Conservation (phyloP, 2,329 filamentous ascomycete species). For the Botryosphaeria agaves region DNA sequence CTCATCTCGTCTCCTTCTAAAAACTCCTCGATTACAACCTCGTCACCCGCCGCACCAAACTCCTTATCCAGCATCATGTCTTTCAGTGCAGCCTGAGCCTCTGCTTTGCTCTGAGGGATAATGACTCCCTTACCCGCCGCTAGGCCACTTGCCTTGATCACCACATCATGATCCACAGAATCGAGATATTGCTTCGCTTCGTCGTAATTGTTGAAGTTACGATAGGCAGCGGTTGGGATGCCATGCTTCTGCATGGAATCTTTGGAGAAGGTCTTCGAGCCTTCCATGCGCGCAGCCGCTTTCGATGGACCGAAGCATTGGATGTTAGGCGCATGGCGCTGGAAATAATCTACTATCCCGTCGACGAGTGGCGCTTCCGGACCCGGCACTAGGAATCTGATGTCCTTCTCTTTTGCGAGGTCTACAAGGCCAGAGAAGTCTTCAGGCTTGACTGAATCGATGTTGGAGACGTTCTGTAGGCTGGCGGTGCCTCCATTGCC, state of each 20-base stretch:
- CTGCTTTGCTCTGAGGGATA: conserved; percentile 63
- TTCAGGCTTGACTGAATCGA: conserved; percentile 48
- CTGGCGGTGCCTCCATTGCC: conserved; percentile 78
- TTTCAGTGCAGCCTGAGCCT: conserved; percentile 65
- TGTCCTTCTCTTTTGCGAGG: conserved; percentile 52
- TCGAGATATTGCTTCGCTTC: conserved; percentile 47
- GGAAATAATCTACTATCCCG: conserved; percentile 74
- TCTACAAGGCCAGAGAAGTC: conserved; percentile 63
- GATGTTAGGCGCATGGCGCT: conserved; percentile 32
- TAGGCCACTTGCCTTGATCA: conserved; percentile 86
- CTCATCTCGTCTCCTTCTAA: conserved; percentile 83
- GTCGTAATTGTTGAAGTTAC: conserved; percentile 47
- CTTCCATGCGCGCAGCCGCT: conserved; percentile 77
- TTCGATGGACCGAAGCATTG: conserved; percentile 73
- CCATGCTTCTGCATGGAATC: conserved; percentile 88
- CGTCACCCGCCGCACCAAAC: conserved; percentile 72
- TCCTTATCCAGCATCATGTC: conserved; percentile 82
- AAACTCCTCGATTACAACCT: conserved; percentile 92
- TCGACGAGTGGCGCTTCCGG: conserved; percentile 89
- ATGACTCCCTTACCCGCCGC: conserved; percentile 95
- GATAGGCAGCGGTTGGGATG: conserved; percentile 82
- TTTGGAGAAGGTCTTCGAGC: conserved; percentile 93
- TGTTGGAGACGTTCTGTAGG: conserved; percentile 56
- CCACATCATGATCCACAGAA: conserved; percentile 51
- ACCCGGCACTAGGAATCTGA: conserved; percentile 78